phyloP scores from a whole-genome alignment of 768 basidiomycete genomes.

The Daedaleopsis sinensis region DNA sequence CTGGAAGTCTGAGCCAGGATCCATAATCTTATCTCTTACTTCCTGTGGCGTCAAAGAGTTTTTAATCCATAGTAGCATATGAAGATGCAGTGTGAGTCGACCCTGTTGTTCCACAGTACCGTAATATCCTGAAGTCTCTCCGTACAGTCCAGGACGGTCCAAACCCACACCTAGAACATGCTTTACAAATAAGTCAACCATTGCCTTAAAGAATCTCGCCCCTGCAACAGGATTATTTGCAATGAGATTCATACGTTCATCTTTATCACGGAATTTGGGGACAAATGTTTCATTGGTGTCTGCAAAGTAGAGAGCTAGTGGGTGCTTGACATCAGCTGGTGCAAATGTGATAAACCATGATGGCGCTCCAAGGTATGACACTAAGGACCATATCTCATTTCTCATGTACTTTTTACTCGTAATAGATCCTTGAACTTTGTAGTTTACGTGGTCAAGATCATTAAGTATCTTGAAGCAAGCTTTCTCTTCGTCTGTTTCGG shows the following conservation, averaged over 20 bases:
- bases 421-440: conserved; percentile 19
- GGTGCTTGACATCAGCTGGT: conserved; percentile 24
- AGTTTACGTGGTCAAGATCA: conserved; percentile 16
- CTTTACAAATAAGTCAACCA: too few species aligned
- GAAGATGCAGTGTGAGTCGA: not conserved
- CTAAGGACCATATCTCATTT: conserved; percentile 24
- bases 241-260: conserved; percentile 7
- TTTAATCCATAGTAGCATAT: conserved; percentile 1
- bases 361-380: conserved; percentile 13
- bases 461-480: conserved; percentile 13
- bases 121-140: too few species aligned
- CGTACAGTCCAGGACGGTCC: too few species aligned
- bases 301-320: conserved; percentile 21
- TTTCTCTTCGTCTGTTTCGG: conserved; percentile 8
- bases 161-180: too few species aligned
- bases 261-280: not conserved
- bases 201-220: too few species aligned
- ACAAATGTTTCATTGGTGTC: conserved; percentile 6
- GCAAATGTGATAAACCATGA: conserved; percentile 28
- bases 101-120: too few species aligned
- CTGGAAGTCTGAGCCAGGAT: not conserved
- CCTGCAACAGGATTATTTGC: conserved; percentile 14
- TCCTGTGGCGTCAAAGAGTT: not conserved
- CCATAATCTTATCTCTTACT: not conserved
- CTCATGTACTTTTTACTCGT: conserved; percentile 15